Percentiles rank a stretch among this genome's conserved stretches.
Conservation (phyloP, 1,284 basidiomycete species). For the Cutaneotrichosporon mucoides region DNA sequence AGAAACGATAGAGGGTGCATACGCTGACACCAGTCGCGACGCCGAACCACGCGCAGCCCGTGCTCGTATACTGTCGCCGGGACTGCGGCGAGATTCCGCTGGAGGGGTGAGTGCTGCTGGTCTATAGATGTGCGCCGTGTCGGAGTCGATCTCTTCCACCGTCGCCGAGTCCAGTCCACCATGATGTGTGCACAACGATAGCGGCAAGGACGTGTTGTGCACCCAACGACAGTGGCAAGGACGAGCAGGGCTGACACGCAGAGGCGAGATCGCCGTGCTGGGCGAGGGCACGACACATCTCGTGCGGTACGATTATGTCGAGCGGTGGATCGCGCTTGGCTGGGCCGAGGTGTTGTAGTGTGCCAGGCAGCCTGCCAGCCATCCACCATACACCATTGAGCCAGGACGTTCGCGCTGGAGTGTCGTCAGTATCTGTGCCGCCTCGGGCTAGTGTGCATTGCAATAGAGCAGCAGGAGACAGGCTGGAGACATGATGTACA, state of each 20-base stretch:
- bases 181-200: too few species aligned
- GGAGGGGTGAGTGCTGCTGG: constrained; percentile 58
- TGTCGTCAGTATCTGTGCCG: too few species aligned
- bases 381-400: too few species aligned
- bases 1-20: not conserved
- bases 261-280: constrained; percentile 42
- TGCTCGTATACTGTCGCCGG: constrained; percentile 71
- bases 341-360: constrained; percentile 42
- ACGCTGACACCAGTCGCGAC: constrained; percentile 58
- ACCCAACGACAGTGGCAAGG: too few species aligned
- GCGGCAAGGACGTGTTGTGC: too few species aligned
- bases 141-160: too few species aligned
- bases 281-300: constrained; percentile 47
- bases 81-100: constrained; percentile 66
- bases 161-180: too few species aligned
- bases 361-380: too few species aligned
- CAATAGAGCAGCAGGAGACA: too few species aligned
- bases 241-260: constrained; percentile 12
- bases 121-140: constrained; percentile 26
- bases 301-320: constrained; percentile 44
- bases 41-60: constrained; percentile 67
- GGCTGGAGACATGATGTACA: not conserved
- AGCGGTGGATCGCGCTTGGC: constrained; percentile 45
- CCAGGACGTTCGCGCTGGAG: too few species aligned
- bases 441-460: too few species aligned